Conservation (phyloP, 2,329 filamentous ascomycete genomes). For the Orbilia javanica region DNA sequence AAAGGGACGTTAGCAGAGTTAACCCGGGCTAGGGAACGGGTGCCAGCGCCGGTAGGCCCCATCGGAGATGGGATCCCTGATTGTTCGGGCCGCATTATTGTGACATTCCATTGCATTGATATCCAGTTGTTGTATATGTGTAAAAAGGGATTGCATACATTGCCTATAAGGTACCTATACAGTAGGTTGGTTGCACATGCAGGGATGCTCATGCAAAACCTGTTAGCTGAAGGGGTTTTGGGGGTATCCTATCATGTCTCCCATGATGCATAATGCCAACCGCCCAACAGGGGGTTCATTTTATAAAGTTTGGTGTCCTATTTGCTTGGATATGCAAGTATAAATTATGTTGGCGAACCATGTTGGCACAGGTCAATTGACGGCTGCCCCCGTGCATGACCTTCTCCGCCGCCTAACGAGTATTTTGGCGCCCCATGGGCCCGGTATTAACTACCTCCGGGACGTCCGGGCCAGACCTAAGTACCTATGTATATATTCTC, state of each 20-base stretch:
- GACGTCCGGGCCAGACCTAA: too few species aligned
- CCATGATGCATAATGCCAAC: neutral
- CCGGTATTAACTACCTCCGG: too few species aligned
- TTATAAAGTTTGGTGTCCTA: neutral
- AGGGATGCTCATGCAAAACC: neutral
- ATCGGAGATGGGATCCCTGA: neutral
- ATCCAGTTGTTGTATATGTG: neutral
- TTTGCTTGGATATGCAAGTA: neutral
- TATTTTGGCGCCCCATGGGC: too few species aligned
- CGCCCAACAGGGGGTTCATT: too few species aligned
- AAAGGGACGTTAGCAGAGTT: too few species aligned
- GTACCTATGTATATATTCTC: too few species aligned
- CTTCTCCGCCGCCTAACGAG: too few species aligned
- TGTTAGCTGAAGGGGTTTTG: neutral
- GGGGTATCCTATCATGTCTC: neutral
- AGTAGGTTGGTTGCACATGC: neutral
- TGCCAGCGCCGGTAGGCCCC: too few species aligned
- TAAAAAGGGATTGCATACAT: too few species aligned
- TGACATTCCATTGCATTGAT: neutral
- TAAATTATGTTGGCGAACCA: neutral
- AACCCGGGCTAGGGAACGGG: too few species aligned
- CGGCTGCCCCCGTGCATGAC: too few species aligned
- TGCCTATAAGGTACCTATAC: neutral
- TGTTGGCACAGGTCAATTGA: too few species aligned
- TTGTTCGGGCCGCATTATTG: slow-evolving; percentile 9